A percentile compares a stretch with the other conserved stretches of the same genome.
Conservation (phyloP, 768 basidiomycete genomes). For the Mycena rebaudengoi region DNA sequence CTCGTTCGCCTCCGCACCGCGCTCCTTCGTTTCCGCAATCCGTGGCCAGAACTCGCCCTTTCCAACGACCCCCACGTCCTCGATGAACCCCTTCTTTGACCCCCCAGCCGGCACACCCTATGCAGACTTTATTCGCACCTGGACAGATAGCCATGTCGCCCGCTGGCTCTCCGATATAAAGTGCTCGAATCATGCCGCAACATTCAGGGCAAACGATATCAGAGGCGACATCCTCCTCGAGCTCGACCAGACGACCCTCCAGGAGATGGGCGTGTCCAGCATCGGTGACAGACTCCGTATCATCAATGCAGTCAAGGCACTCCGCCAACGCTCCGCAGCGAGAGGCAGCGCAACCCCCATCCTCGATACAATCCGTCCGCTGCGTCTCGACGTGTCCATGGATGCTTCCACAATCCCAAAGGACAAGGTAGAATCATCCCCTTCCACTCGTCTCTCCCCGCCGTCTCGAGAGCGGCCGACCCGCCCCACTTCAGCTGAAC, state of each 20-base stretch:
- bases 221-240: slow-evolving; percentile 92
- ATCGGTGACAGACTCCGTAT: slow-evolving; percentile 94
- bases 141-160: slow-evolving; percentile 76
- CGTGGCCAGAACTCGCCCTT: slow-evolving; percentile 54
- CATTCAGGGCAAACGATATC: slow-evolving; percentile 90
- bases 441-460: slow-evolving; percentile 45
- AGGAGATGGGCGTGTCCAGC: slow-evolving; percentile 89
- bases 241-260: slow-evolving; percentile 84
- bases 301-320: slow-evolving; percentile 80
- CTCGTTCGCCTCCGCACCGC: slow-evolving; percentile 47
- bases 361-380: slow-evolving; percentile 16
- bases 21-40: slow-evolving; percentile 50
- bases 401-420: slow-evolving; percentile 11
- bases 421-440: slow-evolving; percentile 34
- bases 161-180: slow-evolving; percentile 83
- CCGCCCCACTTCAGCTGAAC: slow-evolving; percentile 86
- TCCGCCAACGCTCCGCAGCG: slow-evolving; percentile 66
- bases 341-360: slow-evolving; percentile 27
- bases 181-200: slow-evolving; percentile 70
- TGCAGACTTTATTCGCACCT: slow-evolving; percentile 70
- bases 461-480: slow-evolving; percentile 69
- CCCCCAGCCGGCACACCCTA: slow-evolving; percentile 68
- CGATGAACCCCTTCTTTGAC: slow-evolving; percentile 50
- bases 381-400: slow-evolving; percentile 23
- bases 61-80: slow-evolving; percentile 48